Evolutionary conservation across 495 filamentous ascomycete genomes (phyloP).

Genomic region (Aspergillus carlsbadensis): DNA sequence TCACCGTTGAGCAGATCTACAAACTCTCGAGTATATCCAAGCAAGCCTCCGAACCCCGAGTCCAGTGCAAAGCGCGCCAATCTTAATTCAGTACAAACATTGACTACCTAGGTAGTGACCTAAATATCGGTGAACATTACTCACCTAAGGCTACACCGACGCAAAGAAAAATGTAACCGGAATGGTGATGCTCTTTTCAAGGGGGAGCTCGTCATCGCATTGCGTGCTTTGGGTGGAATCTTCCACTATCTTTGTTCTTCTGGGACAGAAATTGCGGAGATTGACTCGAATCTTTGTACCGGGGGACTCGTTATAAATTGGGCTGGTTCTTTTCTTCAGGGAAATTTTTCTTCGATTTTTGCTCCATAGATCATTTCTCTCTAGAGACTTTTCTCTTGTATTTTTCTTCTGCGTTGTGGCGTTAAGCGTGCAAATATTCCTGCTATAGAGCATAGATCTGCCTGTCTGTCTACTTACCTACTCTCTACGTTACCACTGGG

Average conservation of each 20-base stretch:
- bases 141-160: neutral
- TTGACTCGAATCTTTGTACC: neutral
- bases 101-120: too few species aligned
- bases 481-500: neutral
- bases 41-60: neutral
- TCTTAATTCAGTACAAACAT: too few species aligned
- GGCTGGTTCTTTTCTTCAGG: neutral
- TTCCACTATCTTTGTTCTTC: slow-evolving; percentile 9
- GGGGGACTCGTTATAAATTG: slow-evolving; percentile 1
- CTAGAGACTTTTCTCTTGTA: neutral
- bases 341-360: neutral
- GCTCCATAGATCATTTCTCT: neutral
- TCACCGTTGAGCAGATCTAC: neutral
- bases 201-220: slow-evolving; percentile 15
- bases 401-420: slow-evolving; percentile 4
- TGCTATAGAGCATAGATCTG: neutral
- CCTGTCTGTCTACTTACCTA: too few species aligned
- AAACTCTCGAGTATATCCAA: neutral
- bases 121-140: neutral
- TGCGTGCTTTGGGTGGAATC: slow-evolving; percentile 20
- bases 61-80: neutral
- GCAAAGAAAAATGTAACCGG: neutral
- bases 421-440: neutral
- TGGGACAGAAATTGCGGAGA: slow-evolving; percentile 1
- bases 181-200: slow-evolving; percentile 9